Evolutionary conservation across 192 early-diverging fungal genomes (phyloP).

Genomic region (Dispira simplex): DNA sequence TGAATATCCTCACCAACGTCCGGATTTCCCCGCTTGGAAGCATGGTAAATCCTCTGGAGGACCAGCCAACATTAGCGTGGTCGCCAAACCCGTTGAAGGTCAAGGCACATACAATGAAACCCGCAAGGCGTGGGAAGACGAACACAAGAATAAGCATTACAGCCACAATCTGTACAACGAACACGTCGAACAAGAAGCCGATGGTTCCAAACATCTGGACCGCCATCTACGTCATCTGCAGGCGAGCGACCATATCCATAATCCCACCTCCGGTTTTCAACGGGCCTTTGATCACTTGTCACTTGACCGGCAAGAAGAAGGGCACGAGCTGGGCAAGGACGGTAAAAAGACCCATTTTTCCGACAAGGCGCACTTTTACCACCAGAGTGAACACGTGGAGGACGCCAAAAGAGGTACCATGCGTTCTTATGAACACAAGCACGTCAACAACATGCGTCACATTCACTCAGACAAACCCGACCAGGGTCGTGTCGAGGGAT

Average conservation of each 20-base stretch:
- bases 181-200: conserved; percentile 30
- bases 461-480: conserved; percentile 31
- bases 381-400: conserved; percentile 37
- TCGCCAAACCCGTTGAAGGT: conserved; percentile 31
- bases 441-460: conserved; percentile 32
- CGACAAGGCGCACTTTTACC: conserved; percentile 35
- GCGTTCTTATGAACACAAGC: conserved; percentile 35
- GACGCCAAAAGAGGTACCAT: conserved; percentile 30
- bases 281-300: conserved; percentile 32
- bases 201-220: conserved; percentile 21
- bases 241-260: conserved; percentile 31
- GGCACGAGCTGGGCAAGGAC: conserved; percentile 26
- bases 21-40: neutral
- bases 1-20: neutral
- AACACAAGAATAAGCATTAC: conserved; percentile 32
- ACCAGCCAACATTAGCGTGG: conserved; percentile 13
- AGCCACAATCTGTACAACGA: conserved; percentile 37
- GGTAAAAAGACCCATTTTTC: conserved; percentile 30
- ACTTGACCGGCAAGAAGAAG: conserved; percentile 29
- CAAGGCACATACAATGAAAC: conserved; percentile 36
- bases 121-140: conserved; percentile 32
- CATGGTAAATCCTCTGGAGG: neutral
- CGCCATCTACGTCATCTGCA: conserved; percentile 29
- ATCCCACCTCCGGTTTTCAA: conserved; percentile 25
- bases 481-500: conserved; percentile 28